Evolutionary conservation across 1,284 basidiomycete genomes (phyloP).

Genomic region (Microbotryomycetes sp.): DNA sequence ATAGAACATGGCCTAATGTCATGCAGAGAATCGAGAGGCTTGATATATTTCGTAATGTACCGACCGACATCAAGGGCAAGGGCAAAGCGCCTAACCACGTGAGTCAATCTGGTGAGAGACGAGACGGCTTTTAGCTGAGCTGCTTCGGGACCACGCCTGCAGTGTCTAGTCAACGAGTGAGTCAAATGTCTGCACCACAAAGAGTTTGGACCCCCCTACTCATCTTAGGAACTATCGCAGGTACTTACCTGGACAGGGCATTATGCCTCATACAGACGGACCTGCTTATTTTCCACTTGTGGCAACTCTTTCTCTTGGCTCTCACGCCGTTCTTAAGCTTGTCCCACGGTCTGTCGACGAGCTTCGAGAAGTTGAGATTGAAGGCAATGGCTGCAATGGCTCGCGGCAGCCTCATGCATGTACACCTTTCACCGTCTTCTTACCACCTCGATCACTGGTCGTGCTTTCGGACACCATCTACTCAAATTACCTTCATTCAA

Average conservation of each 20-base stretch:
- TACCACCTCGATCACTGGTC: slow-evolving; percentile 73
- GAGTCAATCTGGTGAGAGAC: neutral
- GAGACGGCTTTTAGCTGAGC: neutral
- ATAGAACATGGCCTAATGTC: slow-evolving; percentile 37
- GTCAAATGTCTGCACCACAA: neutral
- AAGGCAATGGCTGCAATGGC: neutral
- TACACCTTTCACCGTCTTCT: slow-evolving; percentile 50
- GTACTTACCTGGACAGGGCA: slow-evolving; percentile 83
- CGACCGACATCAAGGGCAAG: slow-evolving; percentile 1
- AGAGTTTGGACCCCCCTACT: too few relatives aligned
- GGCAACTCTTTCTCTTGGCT: slow-evolving; percentile 78
- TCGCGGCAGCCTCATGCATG: neutral
- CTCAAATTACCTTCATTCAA: slow-evolving; percentile 65
- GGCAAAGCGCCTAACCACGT: slow-evolving; percentile 26
- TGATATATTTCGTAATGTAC: slow-evolving; percentile 34
- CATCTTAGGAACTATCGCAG: slow-evolving; percentile 25
- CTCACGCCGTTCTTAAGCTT: slow-evolving; percentile 77
- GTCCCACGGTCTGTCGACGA: slow-evolving; percentile 47
- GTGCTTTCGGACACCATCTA: slow-evolving; percentile 68
- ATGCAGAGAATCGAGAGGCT: slow-evolving; percentile 35
- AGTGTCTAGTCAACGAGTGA: slow-evolving; percentile 33
- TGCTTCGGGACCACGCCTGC: neutral
- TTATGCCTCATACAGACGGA: slow-evolving; percentile 93
- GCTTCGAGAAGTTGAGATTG: neutral
- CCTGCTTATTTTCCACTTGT: slow-evolving; percentile 81